These are phyloP conservation scores for Akebia trifoliata DNA, from an alignment of 164 flowering plant genomes.

Conservation along the genomic window DNA sequence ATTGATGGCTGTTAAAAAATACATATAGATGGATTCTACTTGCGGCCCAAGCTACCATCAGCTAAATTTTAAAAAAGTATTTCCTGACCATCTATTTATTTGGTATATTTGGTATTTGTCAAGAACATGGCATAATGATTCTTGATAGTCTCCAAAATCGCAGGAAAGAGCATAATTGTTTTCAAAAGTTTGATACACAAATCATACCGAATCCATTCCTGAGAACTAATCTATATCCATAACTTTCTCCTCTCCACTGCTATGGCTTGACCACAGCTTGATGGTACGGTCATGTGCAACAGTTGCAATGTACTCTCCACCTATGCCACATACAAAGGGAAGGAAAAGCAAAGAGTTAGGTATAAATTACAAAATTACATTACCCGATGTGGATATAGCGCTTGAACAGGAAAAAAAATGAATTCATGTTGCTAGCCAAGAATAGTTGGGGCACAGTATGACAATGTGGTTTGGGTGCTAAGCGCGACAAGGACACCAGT, in stretches of 20 bases:
- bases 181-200: not conserved
- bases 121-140: not conserved
- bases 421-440: not conserved
- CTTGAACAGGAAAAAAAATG: not conserved
- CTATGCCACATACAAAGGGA: constrained; percentile 33
- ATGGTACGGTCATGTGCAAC: constrained; percentile 91
- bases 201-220: not conserved
- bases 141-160: not conserved
- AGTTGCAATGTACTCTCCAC: constrained; percentile 66
- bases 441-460: too few relatives aligned
- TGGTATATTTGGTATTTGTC: too few relatives aligned
- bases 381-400: too few relatives aligned
- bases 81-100: too few relatives aligned
- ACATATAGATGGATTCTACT: too few relatives aligned
- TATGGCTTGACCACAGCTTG: constrained; percentile 71
- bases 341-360: constrained; percentile 1
- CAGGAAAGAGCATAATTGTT: not conserved
- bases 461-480: too few relatives aligned
- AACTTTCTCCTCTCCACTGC: constrained; percentile 33
- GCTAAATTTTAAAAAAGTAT: too few relatives aligned
- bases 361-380: not conserved
- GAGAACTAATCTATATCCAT: constrained; percentile 66
- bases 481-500: too few relatives aligned
- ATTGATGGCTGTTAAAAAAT: too few relatives aligned
- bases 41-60: too few relatives aligned